Base-by-base conservation (phyloP, 495 filamentous ascomycete species). In the Cladorrhinum samala region DNA sequence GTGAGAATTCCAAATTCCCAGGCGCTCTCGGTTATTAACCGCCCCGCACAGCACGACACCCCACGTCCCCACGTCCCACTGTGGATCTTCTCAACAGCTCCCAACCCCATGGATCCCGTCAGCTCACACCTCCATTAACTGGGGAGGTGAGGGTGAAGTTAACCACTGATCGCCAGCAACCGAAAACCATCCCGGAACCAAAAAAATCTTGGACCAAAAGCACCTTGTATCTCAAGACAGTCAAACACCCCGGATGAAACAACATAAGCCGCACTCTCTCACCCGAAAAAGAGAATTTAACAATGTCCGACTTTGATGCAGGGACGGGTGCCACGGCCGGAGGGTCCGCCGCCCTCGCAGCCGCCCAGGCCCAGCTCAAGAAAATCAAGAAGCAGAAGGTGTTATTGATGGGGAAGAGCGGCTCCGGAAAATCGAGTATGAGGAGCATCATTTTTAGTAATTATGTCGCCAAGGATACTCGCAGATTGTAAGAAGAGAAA, bases 391-490 rank as follows among this genome's bases (percentile, higher is more conserved):
- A 80, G 70, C 79, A 81, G 65, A 81, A 81, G 67, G 77, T 81
- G 21, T 68, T 81, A 6, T 68, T 81, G 46, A 81, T 81, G 92
- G 93, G 93, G 56, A 96, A 96, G 74, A 91, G 87, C 56, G 93
- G 93, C 53, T 95, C 92, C n/a, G 93, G 93, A n/a, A 98, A 98
- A 69, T 95, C 91, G 25, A 95, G 90, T 45, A 98, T 98, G 93
- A 82, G 94, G 49, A 91, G 86, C 51, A 97, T 98, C 61, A 94
- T 98, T 60, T 98, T 98, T 72, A 91, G 86, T 73, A 97, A 98
- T 69, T 96, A 95, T 60, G 87, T 96, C 46, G 93, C 94, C 36
- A 92, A 92, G 63, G 94, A 98, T 75, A 95, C 95, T 4, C 84
- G 93, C 21, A 77, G 93, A 24, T 72, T 98, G 55, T 77, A 56